Evolutionary conservation across 2,329 filamentous ascomycete genomes (phyloP), one percentile per base, ranked within the genome.

Genomic region (Penicillium expansum): DNA sequence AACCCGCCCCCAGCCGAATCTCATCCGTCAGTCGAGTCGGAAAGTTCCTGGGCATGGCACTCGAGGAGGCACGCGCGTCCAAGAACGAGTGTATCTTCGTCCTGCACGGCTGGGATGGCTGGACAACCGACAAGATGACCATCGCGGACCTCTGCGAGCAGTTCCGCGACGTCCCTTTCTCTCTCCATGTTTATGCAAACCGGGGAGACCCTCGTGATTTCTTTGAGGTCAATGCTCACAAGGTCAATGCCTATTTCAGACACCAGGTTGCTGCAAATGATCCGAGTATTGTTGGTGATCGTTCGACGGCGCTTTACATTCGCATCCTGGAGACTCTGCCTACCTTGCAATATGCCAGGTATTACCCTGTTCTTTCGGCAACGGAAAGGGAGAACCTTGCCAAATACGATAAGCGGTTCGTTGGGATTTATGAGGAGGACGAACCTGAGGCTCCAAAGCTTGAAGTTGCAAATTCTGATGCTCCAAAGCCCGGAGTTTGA

Each of bases 181-280:
- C 16, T 1, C 13, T 56, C 8, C 54, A 45, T 13, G n/a, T 56
- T 39, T 56, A 52, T 52, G 54, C 54, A 13, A 43, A 43, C 22
- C 52, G 48, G 0, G 41, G 39, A 1, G 22, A 16, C 10, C 41
- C 48, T 18, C 41, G 41, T 16, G 41, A 56, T 11, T 56, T 56
- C 33, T 56, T 14, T 16, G 41, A 47, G 33, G 54, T 51, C 10
- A 45, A 52, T 3, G 54, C 33, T 9, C 54, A 56, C 22, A 50
- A 43, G 24, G 45, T 42, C n/a, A 41, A 22, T 37, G 38, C 20
- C 8, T 42, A 43, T 24, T 30, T 50, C 20, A n/a, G n/a, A 20
- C 20, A 29, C 9, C 8, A 2, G 16, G 14, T 43, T 27, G 1
- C 3, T 22, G 13, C 14, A 10, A 5, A 30, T 9, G 45, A 55